Percentiles rank a stretch among this genome's conserved stretches.
Conservation (phyloP, 2,329 filamentous ascomycete species). For the Lithohypha guttulata region DNA sequence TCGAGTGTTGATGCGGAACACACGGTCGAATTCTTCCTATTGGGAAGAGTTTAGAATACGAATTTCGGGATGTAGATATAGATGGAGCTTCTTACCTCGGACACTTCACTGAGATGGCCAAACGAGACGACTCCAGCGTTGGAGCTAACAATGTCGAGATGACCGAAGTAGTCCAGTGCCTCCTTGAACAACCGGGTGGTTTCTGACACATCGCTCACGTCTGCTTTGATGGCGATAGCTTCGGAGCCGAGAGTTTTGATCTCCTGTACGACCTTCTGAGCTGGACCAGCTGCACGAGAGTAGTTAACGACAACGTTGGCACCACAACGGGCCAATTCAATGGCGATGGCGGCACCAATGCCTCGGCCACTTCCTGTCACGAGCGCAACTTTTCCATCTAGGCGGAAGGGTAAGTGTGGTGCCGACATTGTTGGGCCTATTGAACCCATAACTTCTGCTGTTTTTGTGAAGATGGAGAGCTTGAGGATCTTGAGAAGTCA, state of each 20-base stretch:
- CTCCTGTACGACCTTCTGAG: slow-evolving; percentile 53
- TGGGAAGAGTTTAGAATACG: no score
- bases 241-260: slow-evolving; percentile 56
- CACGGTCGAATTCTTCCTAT: slow-evolving; percentile 62
- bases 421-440: slow-evolving; percentile 13
- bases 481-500: not conserved
- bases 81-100: no score
- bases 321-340: slow-evolving; percentile 31
- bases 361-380: slow-evolving; percentile 29
- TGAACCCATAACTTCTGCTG: slow-evolving; percentile 12
- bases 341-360: slow-evolving; percentile 32
- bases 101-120: slow-evolving; percentile 57
- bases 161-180: slow-evolving; percentile 52
- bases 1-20: slow-evolving; percentile 57
- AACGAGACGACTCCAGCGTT: slow-evolving; percentile 52
- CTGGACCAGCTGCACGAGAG: slow-evolving; percentile 51
- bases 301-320: slow-evolving; percentile 34
- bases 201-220: slow-evolving; percentile 54
- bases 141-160: slow-evolving; percentile 54
- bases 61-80: no score
- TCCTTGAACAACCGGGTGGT: slow-evolving; percentile 54
- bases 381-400: slow-evolving; percentile 37
- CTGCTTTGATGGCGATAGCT: slow-evolving; percentile 55
- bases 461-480: not conserved
- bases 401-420: slow-evolving; percentile 18